Evolutionary conservation across 2,329 filamentous ascomycete genomes (phyloP).

Genomic region (Arachnopeziza araneosa): DNA sequence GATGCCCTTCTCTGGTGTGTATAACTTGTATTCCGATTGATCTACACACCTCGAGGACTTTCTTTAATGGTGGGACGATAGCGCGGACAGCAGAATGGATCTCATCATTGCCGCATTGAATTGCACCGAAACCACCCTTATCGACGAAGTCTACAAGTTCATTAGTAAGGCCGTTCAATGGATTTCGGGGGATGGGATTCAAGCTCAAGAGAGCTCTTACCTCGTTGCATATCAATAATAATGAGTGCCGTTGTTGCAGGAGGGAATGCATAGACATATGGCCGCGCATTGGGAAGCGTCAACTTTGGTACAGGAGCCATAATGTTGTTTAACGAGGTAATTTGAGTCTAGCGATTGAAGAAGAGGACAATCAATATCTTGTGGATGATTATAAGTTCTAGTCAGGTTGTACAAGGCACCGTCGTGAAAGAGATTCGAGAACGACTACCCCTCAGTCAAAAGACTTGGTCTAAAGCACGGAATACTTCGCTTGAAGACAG

Average conservation of each 20-base stretch:
- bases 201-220: neutral
- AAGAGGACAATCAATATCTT: neutral
- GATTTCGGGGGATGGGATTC: neutral
- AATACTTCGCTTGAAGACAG: neutral
- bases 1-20: constrained; percentile 49
- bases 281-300: constrained; percentile 29
- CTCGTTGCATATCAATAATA: constrained; percentile 49
- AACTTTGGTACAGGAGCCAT: constrained; percentile 18
- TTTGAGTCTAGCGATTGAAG: neutral
- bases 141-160: constrained; percentile 39
- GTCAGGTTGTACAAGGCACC: neutral
- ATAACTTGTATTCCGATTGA: constrained; percentile 37
- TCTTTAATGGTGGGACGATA: constrained; percentile 39
- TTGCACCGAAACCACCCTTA: constrained; percentile 44
- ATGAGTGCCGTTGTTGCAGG: constrained; percentile 43
- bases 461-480: neutral
- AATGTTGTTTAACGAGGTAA: neutral
- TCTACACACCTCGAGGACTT: constrained; percentile 40
- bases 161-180: neutral
- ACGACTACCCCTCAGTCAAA: neutral
- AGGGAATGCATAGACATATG: constrained; percentile 44
- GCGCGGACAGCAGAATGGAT: constrained; percentile 37
- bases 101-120: constrained; percentile 41
- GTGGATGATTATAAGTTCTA: neutral
- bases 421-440: neutral